These are phyloP conservation scores for Macaranga tanarius DNA, from an alignment of 441 rosid genomes.

Conservation along the genomic window DNA sequence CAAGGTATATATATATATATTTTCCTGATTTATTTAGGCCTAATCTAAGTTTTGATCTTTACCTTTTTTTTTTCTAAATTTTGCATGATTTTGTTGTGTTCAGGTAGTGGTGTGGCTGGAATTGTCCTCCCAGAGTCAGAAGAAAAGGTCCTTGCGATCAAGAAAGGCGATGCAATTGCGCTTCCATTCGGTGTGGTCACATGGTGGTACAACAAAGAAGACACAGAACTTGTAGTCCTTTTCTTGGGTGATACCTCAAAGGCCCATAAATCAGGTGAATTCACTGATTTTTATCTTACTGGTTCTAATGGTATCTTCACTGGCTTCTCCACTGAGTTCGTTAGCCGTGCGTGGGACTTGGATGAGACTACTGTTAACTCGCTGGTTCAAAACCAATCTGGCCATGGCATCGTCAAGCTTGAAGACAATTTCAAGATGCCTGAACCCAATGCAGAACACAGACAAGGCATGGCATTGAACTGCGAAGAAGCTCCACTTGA, in stretches of 20 bases:
- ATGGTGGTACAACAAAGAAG: conserved; percentile 75
- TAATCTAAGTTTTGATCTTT: neutral
- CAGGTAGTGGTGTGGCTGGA: conserved; percentile 73
- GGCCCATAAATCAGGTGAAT: conserved; percentile 60
- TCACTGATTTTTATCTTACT: conserved; percentile 60
- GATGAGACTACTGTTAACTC: conserved; percentile 32
- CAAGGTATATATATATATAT: too few relatives aligned
- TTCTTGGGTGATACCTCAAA: conserved; percentile 68
- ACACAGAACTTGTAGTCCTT: conserved; percentile 55
- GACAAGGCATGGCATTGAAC: conserved; percentile 59
- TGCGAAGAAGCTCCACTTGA: conserved; percentile 71
- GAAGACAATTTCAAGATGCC: conserved; percentile 49
- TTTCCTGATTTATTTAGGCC: too few relatives aligned
- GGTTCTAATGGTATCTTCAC: conserved; percentile 69
- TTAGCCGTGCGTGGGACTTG: conserved; percentile 61
- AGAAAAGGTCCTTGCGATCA: conserved; percentile 25
- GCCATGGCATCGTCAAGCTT: conserved; percentile 58
- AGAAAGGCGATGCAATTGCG: conserved; percentile 73
- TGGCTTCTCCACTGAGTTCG: conserved; percentile 67
- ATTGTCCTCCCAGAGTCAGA: conserved; percentile 61
- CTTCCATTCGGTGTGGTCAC: conserved; percentile 76
- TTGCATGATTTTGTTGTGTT: neutral
- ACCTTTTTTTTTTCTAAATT: neutral
- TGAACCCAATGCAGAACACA: conserved; percentile 45
- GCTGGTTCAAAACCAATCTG: conserved; percentile 52